These are phyloP conservation scores for Aphanomyces cochlioides DNA, from an alignment of 352 stramenopile species.

Conservation along the genomic window DNA sequence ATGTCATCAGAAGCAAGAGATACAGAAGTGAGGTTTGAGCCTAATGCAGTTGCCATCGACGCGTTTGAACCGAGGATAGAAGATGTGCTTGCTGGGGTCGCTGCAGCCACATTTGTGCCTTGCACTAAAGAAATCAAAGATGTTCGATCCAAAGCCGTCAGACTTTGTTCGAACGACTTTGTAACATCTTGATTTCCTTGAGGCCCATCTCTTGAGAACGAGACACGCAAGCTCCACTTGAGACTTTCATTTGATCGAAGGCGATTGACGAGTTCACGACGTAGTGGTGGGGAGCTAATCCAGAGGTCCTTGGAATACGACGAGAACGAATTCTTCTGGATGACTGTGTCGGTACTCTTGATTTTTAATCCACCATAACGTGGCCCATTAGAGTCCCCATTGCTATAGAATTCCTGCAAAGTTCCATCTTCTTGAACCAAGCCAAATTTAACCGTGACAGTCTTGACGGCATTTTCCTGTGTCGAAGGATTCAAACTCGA, in stretches of 20 bases:
- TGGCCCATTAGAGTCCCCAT: slow-evolving; percentile 70
- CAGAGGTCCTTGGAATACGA: slow-evolving; percentile 74
- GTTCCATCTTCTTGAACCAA: slow-evolving; percentile 70
- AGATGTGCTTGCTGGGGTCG: not conserved
- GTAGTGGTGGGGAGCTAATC: slow-evolving; percentile 61
- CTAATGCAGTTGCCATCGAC: not conserved
- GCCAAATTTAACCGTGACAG: slow-evolving; percentile 60
- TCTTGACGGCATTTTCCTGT: slow-evolving; percentile 57
- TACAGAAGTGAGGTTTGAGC: not conserved
- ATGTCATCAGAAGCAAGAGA: slow-evolving; percentile 3
- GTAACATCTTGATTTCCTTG: slow-evolving; percentile 55
- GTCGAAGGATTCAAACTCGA: slow-evolving; percentile 84
- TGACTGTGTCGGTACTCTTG: slow-evolving; percentile 60
- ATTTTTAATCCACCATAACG: slow-evolving; percentile 51
- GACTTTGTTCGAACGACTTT: slow-evolving; percentile 42
- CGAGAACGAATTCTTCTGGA: slow-evolving; percentile 72
- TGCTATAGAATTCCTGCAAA: slow-evolving; percentile 69
- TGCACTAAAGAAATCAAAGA: slow-evolving; percentile 51
- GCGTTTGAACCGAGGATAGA: not conserved
- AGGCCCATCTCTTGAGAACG: slow-evolving; percentile 64
- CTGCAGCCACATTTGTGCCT: slow-evolving; percentile 11
- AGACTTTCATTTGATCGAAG: slow-evolving; percentile 62
- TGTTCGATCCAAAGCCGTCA: slow-evolving; percentile 56
- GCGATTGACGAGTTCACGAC: slow-evolving; percentile 61
- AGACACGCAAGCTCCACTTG: slow-evolving; percentile 68